Evolutionary conservation across 805 yeast genomes (phyloP).

Genomic region (Metschnikowia lochheadii): DNA sequence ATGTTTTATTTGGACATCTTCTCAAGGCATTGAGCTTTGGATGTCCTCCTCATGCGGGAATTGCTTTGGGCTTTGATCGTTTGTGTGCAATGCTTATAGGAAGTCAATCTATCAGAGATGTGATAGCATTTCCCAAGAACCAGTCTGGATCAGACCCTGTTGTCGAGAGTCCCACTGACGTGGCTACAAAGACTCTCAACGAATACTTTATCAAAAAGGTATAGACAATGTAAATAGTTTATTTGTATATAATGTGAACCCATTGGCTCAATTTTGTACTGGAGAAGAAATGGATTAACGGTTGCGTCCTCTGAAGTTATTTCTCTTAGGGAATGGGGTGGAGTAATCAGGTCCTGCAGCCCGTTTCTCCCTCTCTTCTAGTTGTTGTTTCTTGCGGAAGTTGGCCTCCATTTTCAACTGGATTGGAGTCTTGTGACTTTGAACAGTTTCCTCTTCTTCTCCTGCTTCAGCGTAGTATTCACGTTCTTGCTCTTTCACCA

Average conservation of each 20-base stretch:
- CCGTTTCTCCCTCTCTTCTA: conserved; percentile 28
- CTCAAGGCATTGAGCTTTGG: conserved; percentile 79
- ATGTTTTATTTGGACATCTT: conserved; percentile 77
- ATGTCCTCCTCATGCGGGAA: conserved; percentile 98
- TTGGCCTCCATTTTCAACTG: conserved; percentile 40
- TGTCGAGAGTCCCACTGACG: conserved; percentile 78
- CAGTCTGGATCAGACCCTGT: conserved; percentile 84
- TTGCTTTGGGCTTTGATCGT: conserved; percentile 93
- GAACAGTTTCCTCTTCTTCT: conserved; percentile 11
- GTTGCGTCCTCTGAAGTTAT: conserved; percentile 11
- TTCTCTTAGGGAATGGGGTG: conserved; percentile 7
- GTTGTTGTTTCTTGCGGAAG: conserved; percentile 26
- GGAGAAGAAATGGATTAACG: conserved; percentile 2
- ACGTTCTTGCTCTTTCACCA: conserved; percentile 46
- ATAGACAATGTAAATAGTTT: background rate
- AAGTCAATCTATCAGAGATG: conserved; percentile 76
- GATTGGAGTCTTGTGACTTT: conserved; percentile 33
- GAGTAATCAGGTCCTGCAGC: conserved; percentile 17
- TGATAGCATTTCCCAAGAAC: conserved; percentile 93
- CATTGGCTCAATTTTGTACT: background rate
- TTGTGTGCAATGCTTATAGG: conserved; percentile 88
- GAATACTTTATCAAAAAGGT: conserved; percentile 46
- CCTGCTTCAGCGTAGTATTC: conserved; percentile 25
- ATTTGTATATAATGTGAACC: background rate
- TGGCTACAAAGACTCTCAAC: conserved; percentile 45